These are phyloP conservation scores for Tieghemostelium lacteum DNA, from an alignment of 78 protist species.

Conservation along the genomic window DNA sequence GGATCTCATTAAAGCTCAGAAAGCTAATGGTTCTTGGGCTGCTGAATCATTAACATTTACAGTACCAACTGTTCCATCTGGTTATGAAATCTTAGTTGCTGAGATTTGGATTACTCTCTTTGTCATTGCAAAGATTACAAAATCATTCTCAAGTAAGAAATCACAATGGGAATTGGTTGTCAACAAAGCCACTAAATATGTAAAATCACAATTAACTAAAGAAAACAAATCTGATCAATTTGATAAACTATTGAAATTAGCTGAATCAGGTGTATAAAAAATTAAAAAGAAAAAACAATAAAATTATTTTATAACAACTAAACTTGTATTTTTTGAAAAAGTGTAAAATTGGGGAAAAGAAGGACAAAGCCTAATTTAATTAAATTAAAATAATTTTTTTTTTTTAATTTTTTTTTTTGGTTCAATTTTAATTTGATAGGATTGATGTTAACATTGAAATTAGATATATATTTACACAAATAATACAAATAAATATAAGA, in stretches of 20 bases:
- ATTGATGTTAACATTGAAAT: too few species aligned
- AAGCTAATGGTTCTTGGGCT: conserved; percentile 62
- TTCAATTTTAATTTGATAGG: too few species aligned
- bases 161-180: conserved; percentile 19
- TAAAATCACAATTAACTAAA: conserved; percentile 26
- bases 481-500: too few species aligned
- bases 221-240: not conserved
- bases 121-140: conserved; percentile 9
- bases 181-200: conserved; percentile 24
- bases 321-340: too few species aligned
- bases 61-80: not conserved
- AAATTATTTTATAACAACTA: too few species aligned
- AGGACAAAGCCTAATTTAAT: too few species aligned
- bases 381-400: too few species aligned
- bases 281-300: too few species aligned
- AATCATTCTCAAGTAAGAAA: not conserved
- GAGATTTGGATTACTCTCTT: conserved; percentile 29
- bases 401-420: too few species aligned
- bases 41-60: not conserved
- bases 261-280: not conserved
- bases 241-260: not conserved
- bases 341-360: too few species aligned
- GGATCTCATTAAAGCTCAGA: conserved; percentile 42
- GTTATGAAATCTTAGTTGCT: not conserved
- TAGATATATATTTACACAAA: too few species aligned